These are phyloP conservation scores for Hippophae gyantsensis DNA, from an alignment of 306 rosid genomes.

Conservation along the genomic window DNA sequence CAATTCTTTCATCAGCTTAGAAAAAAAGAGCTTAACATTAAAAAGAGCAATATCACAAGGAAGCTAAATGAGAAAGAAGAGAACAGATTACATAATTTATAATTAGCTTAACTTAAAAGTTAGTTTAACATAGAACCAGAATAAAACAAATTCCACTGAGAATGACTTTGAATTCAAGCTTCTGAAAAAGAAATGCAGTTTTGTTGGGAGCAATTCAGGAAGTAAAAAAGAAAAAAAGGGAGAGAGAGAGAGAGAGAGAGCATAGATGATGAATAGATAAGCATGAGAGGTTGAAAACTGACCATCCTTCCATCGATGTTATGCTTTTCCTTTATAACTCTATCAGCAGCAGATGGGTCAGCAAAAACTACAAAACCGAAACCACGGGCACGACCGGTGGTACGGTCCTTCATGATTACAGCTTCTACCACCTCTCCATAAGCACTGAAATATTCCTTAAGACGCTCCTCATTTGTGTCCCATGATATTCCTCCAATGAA, in stretches of 20 bases:
- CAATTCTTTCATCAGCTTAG: slow-evolving; percentile 8
- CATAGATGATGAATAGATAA: slow-evolving; percentile 7
- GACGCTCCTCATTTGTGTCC: slow-evolving; percentile 98
- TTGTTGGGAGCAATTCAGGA: slow-evolving; percentile 1
- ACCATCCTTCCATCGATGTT: slow-evolving; percentile 97
- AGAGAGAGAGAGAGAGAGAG: slow-evolving; percentile 20
- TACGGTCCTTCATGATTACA: slow-evolving; percentile 99
- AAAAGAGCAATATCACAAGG: neutral
- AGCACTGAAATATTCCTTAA: slow-evolving; percentile 74
- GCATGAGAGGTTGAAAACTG: slow-evolving; percentile 19
- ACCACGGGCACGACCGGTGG: slow-evolving; percentile 96
- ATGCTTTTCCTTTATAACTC: slow-evolving; percentile 84
- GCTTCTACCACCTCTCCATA: slow-evolving; percentile 95
- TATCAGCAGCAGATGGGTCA: slow-evolving; percentile 69
- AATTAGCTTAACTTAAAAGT: slow-evolving; percentile 19
- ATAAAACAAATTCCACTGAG: no score
- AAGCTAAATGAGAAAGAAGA: neutral
- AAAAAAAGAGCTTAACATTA: slow-evolving; percentile 9
- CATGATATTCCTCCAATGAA: slow-evolving; percentile 96
- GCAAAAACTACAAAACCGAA: slow-evolving; percentile 90
- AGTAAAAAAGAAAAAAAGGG: slow-evolving; percentile 19
- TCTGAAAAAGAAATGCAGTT: slow-evolving; percentile 1
- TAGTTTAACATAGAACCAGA: slow-evolving; percentile 1
- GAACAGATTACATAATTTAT: slow-evolving; percentile 3
- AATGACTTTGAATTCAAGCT: slow-evolving; percentile 9